These are phyloP conservation scores for Pseudonitzschia pungens DNA, from an alignment of 108 stramenopile genomes.

Conservation along the genomic window DNA sequence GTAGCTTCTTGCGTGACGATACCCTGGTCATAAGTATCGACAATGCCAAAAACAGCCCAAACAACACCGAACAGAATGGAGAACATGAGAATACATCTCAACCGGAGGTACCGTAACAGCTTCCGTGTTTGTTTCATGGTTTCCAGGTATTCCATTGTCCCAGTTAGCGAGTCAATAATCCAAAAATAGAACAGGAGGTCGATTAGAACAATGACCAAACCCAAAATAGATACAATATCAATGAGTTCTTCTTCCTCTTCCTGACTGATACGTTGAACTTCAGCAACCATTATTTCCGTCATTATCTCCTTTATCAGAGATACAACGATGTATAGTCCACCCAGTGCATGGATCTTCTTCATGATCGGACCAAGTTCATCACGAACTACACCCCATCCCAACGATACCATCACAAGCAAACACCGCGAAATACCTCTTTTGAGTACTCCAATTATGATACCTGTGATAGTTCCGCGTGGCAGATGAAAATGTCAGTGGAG, in stretches of 20 bases:
- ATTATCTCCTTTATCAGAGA: conserved; percentile 66
- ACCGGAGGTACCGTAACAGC: conserved; percentile 71
- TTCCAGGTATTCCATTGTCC: conserved; percentile 85
- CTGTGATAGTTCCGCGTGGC: conserved; percentile 8
- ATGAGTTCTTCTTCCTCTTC: conserved; percentile 69
- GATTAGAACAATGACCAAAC: conserved; percentile 56
- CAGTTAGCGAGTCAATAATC: conserved; percentile 80
- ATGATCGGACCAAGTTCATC: conserved; percentile 67
- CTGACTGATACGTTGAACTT: conserved; percentile 60
- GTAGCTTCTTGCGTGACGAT: conserved; percentile 55
- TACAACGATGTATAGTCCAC: conserved; percentile 56
- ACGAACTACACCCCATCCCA: conserved; percentile 87
- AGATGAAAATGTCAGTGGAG: not conserved
- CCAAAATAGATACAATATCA: conserved; percentile 71
- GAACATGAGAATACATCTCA: conserved; percentile 72
- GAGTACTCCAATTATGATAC: conserved; percentile 69
- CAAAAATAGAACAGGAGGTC: conserved; percentile 82
- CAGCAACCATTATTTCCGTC: conserved; percentile 66
- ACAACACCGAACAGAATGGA: conserved; percentile 78
- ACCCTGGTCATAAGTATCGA: conserved; percentile 64
- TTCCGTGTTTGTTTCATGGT: conserved; percentile 78
- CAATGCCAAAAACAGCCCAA: conserved; percentile 81
- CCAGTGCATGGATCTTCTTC: conserved; percentile 65
- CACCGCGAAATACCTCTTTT: conserved; percentile 76
- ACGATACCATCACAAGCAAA: conserved; percentile 79